These are phyloP conservation scores for Ceratobasidium sp. DNA, from an alignment of 1,284 basidiomycete species.

Conservation along the genomic window DNA sequence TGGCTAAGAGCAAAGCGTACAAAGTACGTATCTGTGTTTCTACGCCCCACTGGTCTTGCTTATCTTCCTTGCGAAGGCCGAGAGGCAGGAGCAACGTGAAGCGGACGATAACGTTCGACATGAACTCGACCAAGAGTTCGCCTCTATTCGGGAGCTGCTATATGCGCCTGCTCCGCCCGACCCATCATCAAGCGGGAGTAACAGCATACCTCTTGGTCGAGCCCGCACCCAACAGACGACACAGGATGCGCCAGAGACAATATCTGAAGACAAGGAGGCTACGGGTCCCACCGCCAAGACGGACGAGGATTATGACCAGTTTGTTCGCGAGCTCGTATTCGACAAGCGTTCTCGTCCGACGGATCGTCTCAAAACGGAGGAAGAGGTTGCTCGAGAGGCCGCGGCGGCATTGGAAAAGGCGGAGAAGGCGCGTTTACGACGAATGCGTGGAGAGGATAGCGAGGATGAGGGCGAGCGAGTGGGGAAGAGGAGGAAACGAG, in stretches of 20 bases:
- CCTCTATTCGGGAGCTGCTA: constrained; percentile 84
- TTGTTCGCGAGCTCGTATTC: constrained; percentile 92
- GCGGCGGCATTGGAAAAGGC: constrained; percentile 89
- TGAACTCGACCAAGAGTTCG: constrained; percentile 90
- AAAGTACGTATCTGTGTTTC: constrained; percentile 68
- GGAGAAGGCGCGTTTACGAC: constrained; percentile 81
- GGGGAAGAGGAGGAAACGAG: constrained; percentile 67
- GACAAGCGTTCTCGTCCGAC: constrained; percentile 95
- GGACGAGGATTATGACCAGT: constrained; percentile 85
- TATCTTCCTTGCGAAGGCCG: constrained; percentile 65
- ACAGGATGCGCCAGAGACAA: not conserved
- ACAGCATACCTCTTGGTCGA: constrained; percentile 58
- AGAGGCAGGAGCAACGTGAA: constrained; percentile 89
- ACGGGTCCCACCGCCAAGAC: constrained; percentile 60
- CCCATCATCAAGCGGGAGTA: constrained; percentile 54
- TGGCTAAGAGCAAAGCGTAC: constrained; percentile 96
- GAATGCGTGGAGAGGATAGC: constrained; percentile 89
- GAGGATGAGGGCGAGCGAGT: constrained; percentile 68
- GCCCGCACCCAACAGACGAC: constrained; percentile 12
- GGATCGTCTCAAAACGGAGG: constrained; percentile 96
- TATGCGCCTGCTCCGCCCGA: constrained; percentile 66
- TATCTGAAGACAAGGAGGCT: constrained; percentile 46
- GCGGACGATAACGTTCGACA: constrained; percentile 89
- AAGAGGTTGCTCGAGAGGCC: constrained; percentile 91
- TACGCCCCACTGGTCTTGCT: not conserved